Evolutionary conservation across 768 basidiomycete genomes (phyloP).

Genomic region (Leucosporidium creatinivorum): DNA sequence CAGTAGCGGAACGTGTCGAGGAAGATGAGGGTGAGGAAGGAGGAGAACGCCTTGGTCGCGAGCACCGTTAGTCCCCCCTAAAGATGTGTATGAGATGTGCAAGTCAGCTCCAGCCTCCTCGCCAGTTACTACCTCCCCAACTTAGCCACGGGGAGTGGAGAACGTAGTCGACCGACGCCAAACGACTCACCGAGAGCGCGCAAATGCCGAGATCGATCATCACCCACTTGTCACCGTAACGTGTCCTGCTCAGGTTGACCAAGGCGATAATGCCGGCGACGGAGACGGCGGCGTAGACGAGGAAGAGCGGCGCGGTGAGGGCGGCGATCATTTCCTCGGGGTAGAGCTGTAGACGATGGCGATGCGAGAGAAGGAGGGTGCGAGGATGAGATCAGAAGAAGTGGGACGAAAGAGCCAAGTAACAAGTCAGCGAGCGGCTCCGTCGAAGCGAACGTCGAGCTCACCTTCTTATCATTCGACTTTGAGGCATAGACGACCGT

Average conservation of each 20-base stretch:
- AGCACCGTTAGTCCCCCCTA: conserved; percentile 89
- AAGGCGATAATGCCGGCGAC: conserved; percentile 52
- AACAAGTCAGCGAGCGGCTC: too few relatives aligned
- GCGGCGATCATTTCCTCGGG: conserved; percentile 61
- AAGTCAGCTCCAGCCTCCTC: too few relatives aligned
- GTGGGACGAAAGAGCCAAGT: too few relatives aligned
- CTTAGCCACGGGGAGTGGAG: too few relatives aligned
- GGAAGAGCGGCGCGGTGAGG: conserved; percentile 62
- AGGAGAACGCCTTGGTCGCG: conserved; percentile 84
- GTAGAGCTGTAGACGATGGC: conserved; percentile 46
- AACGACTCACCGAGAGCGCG: conserved; percentile 49
- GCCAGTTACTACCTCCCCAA: too few relatives aligned
- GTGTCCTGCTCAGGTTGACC: conserved; percentile 58
- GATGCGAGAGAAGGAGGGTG: too few relatives aligned
- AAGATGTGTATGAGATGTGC: background rate
- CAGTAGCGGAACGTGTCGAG: conserved; percentile 59
- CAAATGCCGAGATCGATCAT: conserved; percentile 82
- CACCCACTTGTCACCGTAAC: conserved; percentile 59
- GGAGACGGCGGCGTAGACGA: conserved; percentile 65
- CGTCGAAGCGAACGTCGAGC: conserved; percentile 5
- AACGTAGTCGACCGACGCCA: too few relatives aligned
- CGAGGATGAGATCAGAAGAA: too few relatives aligned
- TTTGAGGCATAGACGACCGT: conserved; percentile 84
- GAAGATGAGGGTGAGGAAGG: conserved; percentile 70
- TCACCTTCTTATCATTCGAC: conserved; percentile 56